Base-by-base conservation (phyloP, 2,329 filamentous ascomycete species). In the Xylaria sp. region DNA sequence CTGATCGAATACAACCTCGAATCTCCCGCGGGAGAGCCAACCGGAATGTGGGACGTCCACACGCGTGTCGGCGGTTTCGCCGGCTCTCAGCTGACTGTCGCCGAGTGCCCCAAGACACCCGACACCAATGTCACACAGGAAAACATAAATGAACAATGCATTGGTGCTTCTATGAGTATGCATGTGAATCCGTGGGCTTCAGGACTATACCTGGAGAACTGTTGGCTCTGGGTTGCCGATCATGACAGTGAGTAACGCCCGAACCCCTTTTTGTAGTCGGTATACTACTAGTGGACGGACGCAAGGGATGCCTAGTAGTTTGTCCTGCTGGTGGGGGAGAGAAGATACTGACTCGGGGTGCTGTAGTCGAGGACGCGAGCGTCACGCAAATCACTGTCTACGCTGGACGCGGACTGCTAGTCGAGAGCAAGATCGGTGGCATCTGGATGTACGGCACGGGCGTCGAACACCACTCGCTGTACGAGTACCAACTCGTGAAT, bases 31-130 rank as follows among this genome's bases (percentile, higher is more conserved):
- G 39, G 54, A 16, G 69, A 68, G 48, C 77, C 78, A 13, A 75
- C 74, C 7, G 85, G 83, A 4, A 78, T 88, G 71, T 93, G 89
- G 89, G 90, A 92, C 66, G 83, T 88, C 9, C 89, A 93, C 71
- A 83, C 89, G 66, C 86, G 90, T 60, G 81, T 92, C 46, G 89
- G 88, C 59, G 90, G 89, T 2, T 85, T 84, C 47, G 82, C 85
- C 1, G 89, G 89, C 34, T 90, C 88, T 16, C 76, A 86, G 39
- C 79, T 91, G 7, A 85, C 89, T 68, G 81, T 84, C 48, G 77
- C 81, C 63, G 80, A 77, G 46, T 89, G 86, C 71, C 70, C 78
- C 54, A 87, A 86, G 68, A 61, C 72, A 39, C 56, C 75, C 47
- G 49, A 65, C 56, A 52, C 61, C 0, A 66, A 65, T 67, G 61